Conservation (phyloP, 2,329 filamentous ascomycete species). For the Kalaharituber pfeilii region DNA sequence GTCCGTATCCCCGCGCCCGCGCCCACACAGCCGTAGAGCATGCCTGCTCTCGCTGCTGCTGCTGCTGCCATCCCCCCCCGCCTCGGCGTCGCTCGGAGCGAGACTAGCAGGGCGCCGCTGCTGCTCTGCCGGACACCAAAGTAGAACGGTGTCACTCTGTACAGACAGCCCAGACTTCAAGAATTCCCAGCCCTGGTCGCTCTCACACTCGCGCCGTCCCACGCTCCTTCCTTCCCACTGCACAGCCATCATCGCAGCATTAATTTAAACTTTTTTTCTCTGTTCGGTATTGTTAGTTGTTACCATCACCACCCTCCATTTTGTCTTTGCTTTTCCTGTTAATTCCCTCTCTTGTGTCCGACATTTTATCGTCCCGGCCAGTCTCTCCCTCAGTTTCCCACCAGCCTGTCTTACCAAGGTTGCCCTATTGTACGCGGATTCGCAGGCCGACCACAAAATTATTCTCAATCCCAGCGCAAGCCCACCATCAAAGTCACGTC, state of each 20-base stretch:
- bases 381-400: background rate
- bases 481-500: no score
- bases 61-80: no score
- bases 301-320: background rate
- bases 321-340: background rate
- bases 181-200: no score
- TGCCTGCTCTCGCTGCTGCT: no score
- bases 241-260: background rate
- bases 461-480: no score
- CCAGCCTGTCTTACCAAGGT: background rate
- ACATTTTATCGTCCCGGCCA: background rate
- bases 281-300: background rate
- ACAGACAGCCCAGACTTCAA: no score
- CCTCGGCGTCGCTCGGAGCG: no score
- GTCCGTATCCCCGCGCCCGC: no score
- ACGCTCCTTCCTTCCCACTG: background rate
- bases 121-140: no score
- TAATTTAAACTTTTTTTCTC: background rate
- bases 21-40: no score
- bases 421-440: background rate
- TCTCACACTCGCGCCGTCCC: background rate
- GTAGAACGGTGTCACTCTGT: no score
- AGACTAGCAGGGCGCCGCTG: no score
- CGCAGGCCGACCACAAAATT: constrained; percentile 2
- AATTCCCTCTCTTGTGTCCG: background rate